Evolutionary conservation across 345 rosid species (phyloP).

Genomic region (Citrus reticulata): DNA sequence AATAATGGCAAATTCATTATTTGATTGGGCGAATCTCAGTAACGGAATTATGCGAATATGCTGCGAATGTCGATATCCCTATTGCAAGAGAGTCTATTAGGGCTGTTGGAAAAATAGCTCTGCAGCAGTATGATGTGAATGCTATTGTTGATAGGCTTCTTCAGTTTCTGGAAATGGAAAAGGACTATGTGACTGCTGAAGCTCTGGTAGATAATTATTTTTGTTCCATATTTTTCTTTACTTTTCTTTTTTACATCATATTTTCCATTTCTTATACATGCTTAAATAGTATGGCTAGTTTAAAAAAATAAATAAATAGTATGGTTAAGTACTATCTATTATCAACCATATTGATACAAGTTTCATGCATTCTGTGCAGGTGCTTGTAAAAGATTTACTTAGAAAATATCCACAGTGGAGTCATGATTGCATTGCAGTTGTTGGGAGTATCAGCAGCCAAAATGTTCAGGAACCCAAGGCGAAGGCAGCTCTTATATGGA

Average conservation of each 20-base stretch:
- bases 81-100: conserved; percentile 98
- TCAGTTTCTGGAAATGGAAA: conserved; percentile 99
- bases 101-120: conserved; percentile 97
- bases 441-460: conserved; percentile 92
- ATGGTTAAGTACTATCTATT: neutral
- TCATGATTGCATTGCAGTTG: conserved; percentile 99
- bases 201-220: conserved; percentile 58
- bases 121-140: conserved; percentile 98
- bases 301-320: neutral
- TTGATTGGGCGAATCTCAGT: conserved; percentile 49
- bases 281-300: neutral
- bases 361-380: conserved; percentile 43
- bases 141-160: conserved; percentile 99
- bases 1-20: conserved; percentile 14
- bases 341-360: neutral
- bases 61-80: conserved; percentile 94
- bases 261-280: neutral
- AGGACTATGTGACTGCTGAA: conserved; percentile 98
- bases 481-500: conserved; percentile 98
- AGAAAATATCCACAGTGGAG: conserved; percentile 99
- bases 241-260: no score
- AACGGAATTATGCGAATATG: conserved; percentile 96
- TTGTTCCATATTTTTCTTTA: neutral
- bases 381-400: conserved; percentile 93
- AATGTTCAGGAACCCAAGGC: conserved; percentile 95